Percentiles rank a stretch among this genome's conserved stretches.
phyloP scores from a whole-genome alignment of 257 asterid genomes.

The Verbena officinalis region DNA sequence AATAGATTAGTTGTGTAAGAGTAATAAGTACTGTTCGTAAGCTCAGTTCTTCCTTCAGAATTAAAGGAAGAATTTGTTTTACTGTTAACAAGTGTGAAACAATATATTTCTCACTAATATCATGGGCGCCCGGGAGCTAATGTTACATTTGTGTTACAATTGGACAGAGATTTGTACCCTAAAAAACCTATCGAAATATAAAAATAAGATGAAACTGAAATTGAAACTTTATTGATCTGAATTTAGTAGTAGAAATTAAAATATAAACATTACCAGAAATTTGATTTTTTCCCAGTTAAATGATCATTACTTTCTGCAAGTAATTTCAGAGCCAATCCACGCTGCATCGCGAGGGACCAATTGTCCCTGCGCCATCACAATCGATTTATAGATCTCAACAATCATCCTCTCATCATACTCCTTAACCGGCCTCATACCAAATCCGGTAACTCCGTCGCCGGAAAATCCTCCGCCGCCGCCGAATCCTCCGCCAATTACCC shows the following conservation, averaged over 20 bases:
- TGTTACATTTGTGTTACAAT: too few relatives aligned
- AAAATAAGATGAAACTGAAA: background rate
- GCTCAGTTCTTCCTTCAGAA: too few relatives aligned
- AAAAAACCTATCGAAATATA: too few relatives aligned
- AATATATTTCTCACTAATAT: too few relatives aligned
- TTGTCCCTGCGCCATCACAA: conserved; percentile 54
- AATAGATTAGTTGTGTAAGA: too few relatives aligned
- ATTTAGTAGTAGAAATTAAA: conserved; percentile 8
- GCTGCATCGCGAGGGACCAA: conserved; percentile 55
- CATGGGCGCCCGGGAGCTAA: too few relatives aligned
- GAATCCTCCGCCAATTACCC: conserved; percentile 32
- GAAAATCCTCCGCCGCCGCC: conserved; percentile 34
- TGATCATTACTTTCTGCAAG: conserved; percentile 38
- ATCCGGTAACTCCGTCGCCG: conserved; percentile 37
- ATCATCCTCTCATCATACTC: conserved; percentile 70
- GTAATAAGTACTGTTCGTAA: too few relatives aligned
- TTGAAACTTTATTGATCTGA: conserved; percentile 30
- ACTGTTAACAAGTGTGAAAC: too few relatives aligned
- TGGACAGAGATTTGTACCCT: too few relatives aligned
- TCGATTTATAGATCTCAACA: conserved; percentile 62
- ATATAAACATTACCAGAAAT: conserved; percentile 25
- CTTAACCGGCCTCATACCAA: conserved; percentile 49
- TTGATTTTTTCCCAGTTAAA: background rate
- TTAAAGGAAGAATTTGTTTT: too few relatives aligned
- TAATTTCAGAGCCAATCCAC: conserved; percentile 49